These are phyloP conservation scores for Tolypocladium nubicola DNA, from an alignment of 2,329 filamentous ascomycete species.

Conservation along the genomic window DNA sequence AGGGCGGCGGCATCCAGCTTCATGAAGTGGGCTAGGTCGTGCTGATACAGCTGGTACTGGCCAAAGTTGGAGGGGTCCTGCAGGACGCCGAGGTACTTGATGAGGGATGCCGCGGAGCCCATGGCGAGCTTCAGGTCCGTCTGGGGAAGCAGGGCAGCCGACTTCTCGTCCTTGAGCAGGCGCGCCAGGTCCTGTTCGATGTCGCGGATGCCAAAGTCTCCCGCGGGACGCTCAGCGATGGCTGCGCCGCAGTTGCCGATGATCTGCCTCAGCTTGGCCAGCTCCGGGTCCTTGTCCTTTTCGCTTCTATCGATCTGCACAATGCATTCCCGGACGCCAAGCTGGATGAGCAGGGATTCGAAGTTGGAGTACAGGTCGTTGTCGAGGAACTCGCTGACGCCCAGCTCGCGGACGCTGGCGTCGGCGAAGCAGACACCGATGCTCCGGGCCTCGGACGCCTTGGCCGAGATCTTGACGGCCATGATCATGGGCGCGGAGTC, in stretches of 20 bases:
- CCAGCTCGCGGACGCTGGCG: slow-evolving; percentile 88
- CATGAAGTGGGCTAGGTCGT: slow-evolving; percentile 96
- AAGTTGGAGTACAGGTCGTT: slow-evolving; percentile 98
- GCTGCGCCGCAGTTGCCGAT: slow-evolving; percentile 89
- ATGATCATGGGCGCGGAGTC: slow-evolving; percentile 91
- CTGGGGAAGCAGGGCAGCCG: slow-evolving; percentile 68
- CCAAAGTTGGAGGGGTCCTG: slow-evolving; percentile 92
- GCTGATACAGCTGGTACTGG: slow-evolving; percentile 93
- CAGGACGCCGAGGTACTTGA: slow-evolving; percentile 87
- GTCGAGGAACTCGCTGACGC: slow-evolving; percentile 96
- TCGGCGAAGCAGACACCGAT: slow-evolving; percentile 97
- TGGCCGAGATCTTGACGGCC: slow-evolving; percentile 86
- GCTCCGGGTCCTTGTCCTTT: slow-evolving; percentile 80
- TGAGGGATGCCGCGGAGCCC: slow-evolving; percentile 85
- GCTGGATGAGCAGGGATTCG: slow-evolving; percentile 88
- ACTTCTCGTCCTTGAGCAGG: slow-evolving; percentile 76
- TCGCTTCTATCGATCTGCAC: slow-evolving; percentile 68
- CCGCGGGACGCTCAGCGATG: slow-evolving; percentile 64
- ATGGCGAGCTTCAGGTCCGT: slow-evolving; percentile 92
- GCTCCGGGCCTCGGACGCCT: slow-evolving; percentile 70
- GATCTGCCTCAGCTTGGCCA: slow-evolving; percentile 78
- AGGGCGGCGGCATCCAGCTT: slow-evolving; percentile 92
- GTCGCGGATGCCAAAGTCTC: slow-evolving; percentile 79
- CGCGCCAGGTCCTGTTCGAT: slow-evolving; percentile 91
- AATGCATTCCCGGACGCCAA: slow-evolving; percentile 89